Conservation (phyloP, 2,329 filamentous ascomycete genomes). For the Byssochlamys sp. region DNA sequence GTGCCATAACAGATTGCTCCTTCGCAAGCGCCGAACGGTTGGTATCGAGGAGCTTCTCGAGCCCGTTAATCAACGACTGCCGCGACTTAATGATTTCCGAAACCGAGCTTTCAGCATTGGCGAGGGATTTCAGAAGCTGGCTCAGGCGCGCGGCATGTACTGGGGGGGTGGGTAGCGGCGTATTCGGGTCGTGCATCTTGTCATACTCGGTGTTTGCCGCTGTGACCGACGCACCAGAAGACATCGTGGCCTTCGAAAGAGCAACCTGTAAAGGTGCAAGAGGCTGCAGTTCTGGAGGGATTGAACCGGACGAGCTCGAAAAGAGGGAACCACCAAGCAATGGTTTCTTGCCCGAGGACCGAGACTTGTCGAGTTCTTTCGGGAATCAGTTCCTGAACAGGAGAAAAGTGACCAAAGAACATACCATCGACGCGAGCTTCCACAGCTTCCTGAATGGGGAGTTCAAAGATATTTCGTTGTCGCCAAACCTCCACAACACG, state of each 20-base stretch:
- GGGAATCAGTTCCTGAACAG: slow-evolving; percentile 4
- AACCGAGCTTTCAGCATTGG: slow-evolving; percentile 78
- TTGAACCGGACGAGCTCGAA: slow-evolving; percentile 44
- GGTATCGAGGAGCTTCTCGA: slow-evolving; percentile 71
- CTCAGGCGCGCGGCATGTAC: slow-evolving; percentile 86
- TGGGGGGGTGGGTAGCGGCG: slow-evolving; percentile 65
- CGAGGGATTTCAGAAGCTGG: slow-evolving; percentile 78
- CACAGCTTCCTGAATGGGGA: slow-evolving; percentile 66
- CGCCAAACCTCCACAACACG: slow-evolving; percentile 93
- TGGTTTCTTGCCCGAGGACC: slow-evolving; percentile 45
- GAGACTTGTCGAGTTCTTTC: slow-evolving; percentile 48
- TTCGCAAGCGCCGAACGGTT: slow-evolving; percentile 60
- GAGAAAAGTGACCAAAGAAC: slow-evolving; percentile 9
- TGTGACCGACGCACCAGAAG: slow-evolving; percentile 57
- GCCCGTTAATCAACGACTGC: slow-evolving; percentile 61
- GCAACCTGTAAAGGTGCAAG: slow-evolving; percentile 66
- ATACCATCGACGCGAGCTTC: slow-evolving; percentile 70
- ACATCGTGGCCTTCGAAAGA: slow-evolving; percentile 61
- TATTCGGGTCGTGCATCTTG: slow-evolving; percentile 65
- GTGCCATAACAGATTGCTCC: slow-evolving; percentile 58
- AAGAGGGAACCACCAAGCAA: slow-evolving; percentile 62
- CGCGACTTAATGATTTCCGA: slow-evolving; percentile 82
- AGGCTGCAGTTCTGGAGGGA: slow-evolving; percentile 67
- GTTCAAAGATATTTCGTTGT: slow-evolving; percentile 73
- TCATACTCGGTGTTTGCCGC: slow-evolving; percentile 73